These are phyloP conservation scores for Verticillium isaacii DNA, from an alignment of 2,329 filamentous ascomycete genomes.

Conservation along the genomic window DNA sequence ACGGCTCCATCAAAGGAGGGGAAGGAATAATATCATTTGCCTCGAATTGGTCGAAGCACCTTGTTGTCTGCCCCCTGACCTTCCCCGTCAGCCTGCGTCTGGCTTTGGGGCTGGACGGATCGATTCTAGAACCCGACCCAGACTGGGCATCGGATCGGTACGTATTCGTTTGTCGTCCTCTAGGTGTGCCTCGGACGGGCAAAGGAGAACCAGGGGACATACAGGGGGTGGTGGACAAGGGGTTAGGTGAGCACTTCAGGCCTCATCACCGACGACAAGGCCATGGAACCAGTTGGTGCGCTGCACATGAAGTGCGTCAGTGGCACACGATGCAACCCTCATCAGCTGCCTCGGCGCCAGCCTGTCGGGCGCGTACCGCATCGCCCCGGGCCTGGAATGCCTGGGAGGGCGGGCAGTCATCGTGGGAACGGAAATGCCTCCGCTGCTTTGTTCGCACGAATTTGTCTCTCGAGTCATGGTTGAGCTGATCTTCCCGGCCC, in stretches of 20 bases:
- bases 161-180: neutral
- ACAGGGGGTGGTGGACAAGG: neutral
- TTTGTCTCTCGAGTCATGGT: too few relatives aligned
- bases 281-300: neutral
- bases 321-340: neutral
- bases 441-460: too few relatives aligned
- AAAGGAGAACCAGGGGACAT: neutral
- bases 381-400: neutral
- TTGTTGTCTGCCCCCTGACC: neutral
- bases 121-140: neutral
- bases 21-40: neutral
- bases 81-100: neutral
- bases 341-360: neutral
- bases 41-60: neutral
- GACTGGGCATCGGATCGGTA: neutral
- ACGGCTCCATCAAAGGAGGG: neutral
- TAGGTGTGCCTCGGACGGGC: neutral
- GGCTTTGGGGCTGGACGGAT: neutral
- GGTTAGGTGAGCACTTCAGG: neutral
- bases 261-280: neutral
- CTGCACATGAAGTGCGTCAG: neutral
- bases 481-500: too few relatives aligned
- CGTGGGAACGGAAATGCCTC: too few relatives aligned
- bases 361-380: neutral
- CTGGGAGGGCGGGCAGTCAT: neutral